Evolutionary conservation across 257 asterid species (phyloP), one percentile per base, ranked within the genome.

Genomic region (Phtheirospermum japonicum): DNA sequence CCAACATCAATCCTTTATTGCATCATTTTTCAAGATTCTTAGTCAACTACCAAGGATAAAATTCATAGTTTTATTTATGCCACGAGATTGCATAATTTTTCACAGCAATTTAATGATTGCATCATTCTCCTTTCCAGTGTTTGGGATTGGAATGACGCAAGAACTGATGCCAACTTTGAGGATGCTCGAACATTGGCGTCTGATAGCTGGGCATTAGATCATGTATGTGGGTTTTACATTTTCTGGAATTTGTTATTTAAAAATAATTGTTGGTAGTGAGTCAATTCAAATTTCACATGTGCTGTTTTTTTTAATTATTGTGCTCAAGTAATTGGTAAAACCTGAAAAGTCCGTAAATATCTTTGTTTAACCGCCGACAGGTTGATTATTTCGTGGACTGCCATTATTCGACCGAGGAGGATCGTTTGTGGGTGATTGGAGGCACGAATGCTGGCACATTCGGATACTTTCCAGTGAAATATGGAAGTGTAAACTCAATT

Each of bases 331-430:
- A 43, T 51, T 9, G 33, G 2, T 18, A 10, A 4, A 19, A 4
- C 30, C 28, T 51, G n/a, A n/a, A n/a, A n/a, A n/a, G n/a, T n/a
- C n/a, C n/a, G 5, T 48, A 48, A 14, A 17, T 18, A 48, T 17
- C 9, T 6, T 46, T 46, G 31, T 23, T 9, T 5, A 28, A 45
- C 43, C 33, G 66, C 7, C 37, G 45, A 56, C 76, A 89, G 99
- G 89, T 93, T 40, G 97, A 89, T 65, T 89, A 93, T 76, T 89
- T 93, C 65, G 76, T 85, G 54, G 91, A 89, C 64, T 93, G 97
- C 73, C 85, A 83, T 77, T 93, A 89, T 71, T 93, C 95, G 31
- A 52, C 28, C 2, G 96, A 89, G 79, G 90, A 82, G 23, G 88
- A 85, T 52, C 67, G 71, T 10, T 71, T 92, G n/a, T 86, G 93